Evolutionary conservation across 1,284 basidiomycete species (phyloP).

Genomic region (Amylostereum areolatum): DNA sequence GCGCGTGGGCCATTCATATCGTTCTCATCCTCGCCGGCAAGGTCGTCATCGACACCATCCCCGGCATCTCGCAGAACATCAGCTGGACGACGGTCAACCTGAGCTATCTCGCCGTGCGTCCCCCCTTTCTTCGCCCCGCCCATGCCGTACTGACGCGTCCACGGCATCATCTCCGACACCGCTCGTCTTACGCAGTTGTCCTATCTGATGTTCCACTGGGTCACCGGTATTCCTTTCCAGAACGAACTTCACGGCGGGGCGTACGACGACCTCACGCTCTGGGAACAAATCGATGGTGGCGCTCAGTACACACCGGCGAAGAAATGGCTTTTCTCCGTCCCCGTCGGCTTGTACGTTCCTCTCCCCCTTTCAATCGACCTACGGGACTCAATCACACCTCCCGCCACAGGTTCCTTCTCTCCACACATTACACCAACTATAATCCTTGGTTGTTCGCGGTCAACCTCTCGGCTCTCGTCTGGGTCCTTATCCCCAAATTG

Average conservation of each 20-base stretch:
- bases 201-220: constrained; percentile 98
- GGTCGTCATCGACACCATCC: constrained; percentile 89
- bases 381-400: not conserved
- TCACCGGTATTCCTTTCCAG: constrained; percentile 96
- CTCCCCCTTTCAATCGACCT: not conserved
- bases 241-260: constrained; percentile 84
- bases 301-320: constrained; percentile 98
- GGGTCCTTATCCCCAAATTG: constrained; percentile 93
- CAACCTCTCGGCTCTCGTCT: constrained; percentile 81
- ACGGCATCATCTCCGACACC: no score
- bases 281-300: constrained; percentile 99
- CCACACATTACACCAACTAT: constrained; percentile 97
- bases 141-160: constrained; percentile 2
- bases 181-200: constrained; percentile 55
- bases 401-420: constrained; percentile 83
- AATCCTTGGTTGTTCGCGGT: constrained; percentile 90
- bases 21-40: constrained; percentile 90
- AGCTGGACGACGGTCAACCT: constrained; percentile 97
- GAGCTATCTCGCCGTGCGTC: constrained; percentile 83
- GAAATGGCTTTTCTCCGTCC: constrained; percentile 94
- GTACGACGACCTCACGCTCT: constrained; percentile 95
- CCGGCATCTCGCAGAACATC: constrained; percentile 89
- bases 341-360: constrained; percentile 80
- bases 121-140: constrained; percentile 2
- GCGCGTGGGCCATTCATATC: constrained; percentile 97